Evolutionary conservation across 208 protist genomes (phyloP), one percentile per base, ranked within the genome.

Genomic region (Leishmania major): DNA sequence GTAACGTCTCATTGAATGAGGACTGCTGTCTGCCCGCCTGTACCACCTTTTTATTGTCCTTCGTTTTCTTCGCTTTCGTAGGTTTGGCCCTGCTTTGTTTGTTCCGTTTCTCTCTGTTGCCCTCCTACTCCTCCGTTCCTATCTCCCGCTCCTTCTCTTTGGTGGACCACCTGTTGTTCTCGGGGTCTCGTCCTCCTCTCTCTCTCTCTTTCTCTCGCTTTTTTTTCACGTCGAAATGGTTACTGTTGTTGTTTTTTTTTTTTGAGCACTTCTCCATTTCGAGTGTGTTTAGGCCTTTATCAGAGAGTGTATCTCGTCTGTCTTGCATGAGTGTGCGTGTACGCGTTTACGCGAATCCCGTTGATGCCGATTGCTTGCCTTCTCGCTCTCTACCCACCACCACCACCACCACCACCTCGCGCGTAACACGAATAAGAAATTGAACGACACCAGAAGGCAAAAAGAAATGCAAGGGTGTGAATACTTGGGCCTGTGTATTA

Each of bases 1-100:
- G 67, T 49, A 22, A n/a, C 37, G n/a, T 69, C 13, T 45, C 6
- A 43, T 72, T 72, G 67, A 64, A 64, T 64, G n/a, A 64, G 10
- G 59, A 64, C 40, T 72, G 67, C 40, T 28, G 17, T 11, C 19
- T 22, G 19, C 25, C 53, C 13, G 25, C 62, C 3, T 37, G 8
- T 45, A n/a, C 62, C 60, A 17, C 64, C 43, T 66, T 64, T 67
- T 64, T 72, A 4, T 72, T 72, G 67, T 43, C 37, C 60, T 66
- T 2, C 37, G 19, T 70, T 43, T 43, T 31, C 31, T 25, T 70
- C 15, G 66, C 19, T 70, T 43, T 13, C 31, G 35, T 64, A 0
- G 59, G 59, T 31, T 28, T 64, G n/a, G 62, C 31, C n/a, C 40
- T 40, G 31, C n/a, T 40, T 17, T 69, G 3, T 69, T 69, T 69